Percentiles rank a stretch among this genome's conserved stretches.
Evolutionary conservation across 2,329 filamentous ascomycete species (phyloP).

Genomic region (Fusarium nodosum): DNA sequence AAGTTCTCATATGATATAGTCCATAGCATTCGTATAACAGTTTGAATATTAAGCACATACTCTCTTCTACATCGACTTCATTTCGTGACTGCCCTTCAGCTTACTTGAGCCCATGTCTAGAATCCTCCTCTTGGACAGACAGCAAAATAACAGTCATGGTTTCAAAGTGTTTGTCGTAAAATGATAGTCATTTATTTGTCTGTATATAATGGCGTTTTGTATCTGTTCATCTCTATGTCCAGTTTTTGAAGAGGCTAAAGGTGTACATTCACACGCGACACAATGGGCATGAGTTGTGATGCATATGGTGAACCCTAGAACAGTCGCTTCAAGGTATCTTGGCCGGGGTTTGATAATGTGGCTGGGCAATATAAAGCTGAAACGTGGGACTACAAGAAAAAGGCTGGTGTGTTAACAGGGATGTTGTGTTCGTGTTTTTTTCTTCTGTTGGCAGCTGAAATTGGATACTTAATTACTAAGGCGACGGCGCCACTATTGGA

Average conservation of each 20-base stretch:
- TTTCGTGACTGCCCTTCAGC: too few relatives aligned
- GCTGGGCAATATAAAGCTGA: not conserved
- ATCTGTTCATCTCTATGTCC: not conserved
- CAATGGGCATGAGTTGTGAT: not conserved
- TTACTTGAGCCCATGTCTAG: too few relatives aligned
- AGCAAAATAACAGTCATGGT: too few relatives aligned
- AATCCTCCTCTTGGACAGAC: too few relatives aligned
- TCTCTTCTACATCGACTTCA: too few relatives aligned
- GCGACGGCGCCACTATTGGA: slow-evolving; percentile 6
- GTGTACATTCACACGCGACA: not conserved
- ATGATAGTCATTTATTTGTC: too few relatives aligned
- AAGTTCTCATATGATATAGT: too few relatives aligned
- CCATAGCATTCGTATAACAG: too few relatives aligned
- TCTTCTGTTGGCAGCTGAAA: not conserved
- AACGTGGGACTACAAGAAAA: not conserved
- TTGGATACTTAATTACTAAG: slow-evolving; percentile 1
- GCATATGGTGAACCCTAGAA: not conserved
- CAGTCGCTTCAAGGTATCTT: not conserved
- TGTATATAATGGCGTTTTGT: not conserved
- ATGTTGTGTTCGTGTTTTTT: not conserved
- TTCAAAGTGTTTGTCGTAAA: too few relatives aligned
- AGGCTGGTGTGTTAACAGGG: not conserved
- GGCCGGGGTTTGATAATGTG: not conserved
- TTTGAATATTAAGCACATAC: too few relatives aligned
- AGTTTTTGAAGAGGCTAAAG: not conserved